Base-by-base conservation (phyloP, 345 rosid species). In the Rhizophora apiculata region DNA sequence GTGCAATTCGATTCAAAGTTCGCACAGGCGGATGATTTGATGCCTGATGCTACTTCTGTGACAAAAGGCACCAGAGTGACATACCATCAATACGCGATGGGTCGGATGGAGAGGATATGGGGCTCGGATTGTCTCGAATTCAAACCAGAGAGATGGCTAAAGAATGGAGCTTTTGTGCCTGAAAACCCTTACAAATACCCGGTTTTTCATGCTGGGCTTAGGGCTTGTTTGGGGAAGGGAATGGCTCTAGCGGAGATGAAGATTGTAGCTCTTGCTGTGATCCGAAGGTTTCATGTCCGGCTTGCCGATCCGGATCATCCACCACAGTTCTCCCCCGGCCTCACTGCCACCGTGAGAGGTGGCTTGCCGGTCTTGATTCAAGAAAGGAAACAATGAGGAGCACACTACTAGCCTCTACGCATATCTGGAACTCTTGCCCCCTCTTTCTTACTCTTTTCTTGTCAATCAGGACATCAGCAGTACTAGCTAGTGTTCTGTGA, bases 1-100 rank as follows among this genome's bases (percentile, higher is more conserved):
- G 86, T 91, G 39, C 97, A 89, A 64, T 87, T 87, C 46, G 96
- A 89, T 43, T 89, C 96, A 7, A 89, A 91, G 74, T 89, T 87
- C 56, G 80, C 90, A 0, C 54, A 68, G 57, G 81, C 82, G 56
- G 87, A 89, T 20, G 97, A 91, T 72, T 59, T 86, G 24, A 53
- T 91, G 51, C 72, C 91, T 2, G 97, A 91, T 21, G 87, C 83
- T 16, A 85, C 91, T 0, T 60, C 69, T 21, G 78, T 87, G 8
- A 72, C 51, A 26, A 77, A 65, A 30, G 89, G 89, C 51, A 77
- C 74, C 2, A 58, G 87, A 84, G 86, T 87, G 20, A 85, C 86
- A 1, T 85, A 79, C 80, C 92, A 83, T 64, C 88, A 80, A 1
- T 87, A 87, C 59, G 89, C 88, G 43, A 85, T 87, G 88, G 92